Conservation (phyloP, 768 basidiomycete species). For the Mycena capillaripes region DNA sequence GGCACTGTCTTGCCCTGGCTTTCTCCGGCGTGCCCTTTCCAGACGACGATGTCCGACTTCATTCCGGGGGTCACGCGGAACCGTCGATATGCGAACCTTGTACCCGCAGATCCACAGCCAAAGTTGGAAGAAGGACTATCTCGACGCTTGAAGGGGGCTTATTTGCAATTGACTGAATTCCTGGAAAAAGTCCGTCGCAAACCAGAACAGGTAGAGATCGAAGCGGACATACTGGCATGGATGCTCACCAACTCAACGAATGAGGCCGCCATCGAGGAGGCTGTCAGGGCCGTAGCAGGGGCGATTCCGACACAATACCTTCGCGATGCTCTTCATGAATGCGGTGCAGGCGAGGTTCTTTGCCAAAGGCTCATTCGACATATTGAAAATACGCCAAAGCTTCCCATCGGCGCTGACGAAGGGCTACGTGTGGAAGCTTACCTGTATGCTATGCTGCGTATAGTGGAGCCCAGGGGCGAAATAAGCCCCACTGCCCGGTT, state of each 20-base stretch:
- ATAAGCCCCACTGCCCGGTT: not conserved
- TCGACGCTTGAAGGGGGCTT: not conserved
- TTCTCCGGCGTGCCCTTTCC: not conserved
- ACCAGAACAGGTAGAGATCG: not conserved
- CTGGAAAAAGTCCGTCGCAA: not conserved
- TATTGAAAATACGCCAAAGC: not conserved
- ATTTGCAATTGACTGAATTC: not conserved
- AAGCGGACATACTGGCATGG: not conserved
- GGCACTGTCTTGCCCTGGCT: not conserved
- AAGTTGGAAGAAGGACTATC: not conserved
- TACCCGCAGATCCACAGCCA: not conserved
- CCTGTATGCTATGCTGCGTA: not conserved
- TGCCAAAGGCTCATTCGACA: not conserved
- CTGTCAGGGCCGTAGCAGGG: not conserved
- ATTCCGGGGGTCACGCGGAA: not conserved
- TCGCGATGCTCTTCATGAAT: not conserved
- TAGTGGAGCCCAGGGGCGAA: not conserved
- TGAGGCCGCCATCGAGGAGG: not conserved
- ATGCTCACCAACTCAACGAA: not conserved
- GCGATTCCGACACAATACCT: not conserved
- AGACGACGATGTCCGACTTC: not conserved
- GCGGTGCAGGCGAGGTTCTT: not conserved
- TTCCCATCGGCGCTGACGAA: not conserved
- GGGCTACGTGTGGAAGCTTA: not conserved
- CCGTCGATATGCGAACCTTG: not conserved